Evolutionary conservation across 1,284 basidiomycete genomes (phyloP).

Genomic region (Xerocomus tenax): DNA sequence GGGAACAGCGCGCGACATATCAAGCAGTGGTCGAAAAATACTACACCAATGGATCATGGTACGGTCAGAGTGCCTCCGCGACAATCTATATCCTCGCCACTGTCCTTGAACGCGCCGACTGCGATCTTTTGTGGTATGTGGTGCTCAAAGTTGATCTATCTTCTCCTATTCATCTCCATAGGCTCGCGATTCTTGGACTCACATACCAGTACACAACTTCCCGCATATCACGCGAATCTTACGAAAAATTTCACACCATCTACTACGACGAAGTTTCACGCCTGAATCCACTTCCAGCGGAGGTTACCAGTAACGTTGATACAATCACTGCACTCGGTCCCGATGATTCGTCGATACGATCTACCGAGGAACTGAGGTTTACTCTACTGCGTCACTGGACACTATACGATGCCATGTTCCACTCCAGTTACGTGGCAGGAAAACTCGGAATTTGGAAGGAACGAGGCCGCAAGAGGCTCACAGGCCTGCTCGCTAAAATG

Average conservation of each 20-base stretch:
- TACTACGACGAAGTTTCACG: conserved; percentile 87
- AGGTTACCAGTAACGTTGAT: conserved; percentile 32
- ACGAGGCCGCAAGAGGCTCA: conserved; percentile 78
- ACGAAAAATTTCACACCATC: conserved; percentile 72
- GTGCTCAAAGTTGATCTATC: background rate
- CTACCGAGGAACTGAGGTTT: conserved; percentile 84
- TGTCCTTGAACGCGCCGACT: conserved; percentile 82
- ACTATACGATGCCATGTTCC: conserved; percentile 94
- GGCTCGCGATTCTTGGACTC: conserved; percentile 89
- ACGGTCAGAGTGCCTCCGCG: conserved; percentile 84
- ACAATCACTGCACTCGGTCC: conserved; percentile 51
- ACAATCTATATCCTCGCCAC: conserved; percentile 89
- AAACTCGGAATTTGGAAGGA: conserved; percentile 97
- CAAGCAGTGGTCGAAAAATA: conserved; percentile 67
- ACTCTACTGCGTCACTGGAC: conserved; percentile 97
- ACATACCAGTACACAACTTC: conserved; percentile 88
- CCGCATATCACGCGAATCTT: conserved; percentile 78
- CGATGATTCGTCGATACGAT: conserved; percentile 75
- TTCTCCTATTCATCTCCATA: conserved; percentile 27
- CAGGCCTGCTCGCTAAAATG: conserved; percentile 95
- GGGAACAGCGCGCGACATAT: conserved; percentile 61
- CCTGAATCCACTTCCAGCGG: conserved; percentile 59
- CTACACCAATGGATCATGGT: conserved; percentile 78
- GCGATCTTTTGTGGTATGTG: conserved; percentile 82
- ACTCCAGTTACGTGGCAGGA: conserved; percentile 91